These are phyloP conservation scores for Neophaeococcomyces mojaviensis DNA, from an alignment of 2,329 filamentous ascomycete genomes.

Conservation along the genomic window DNA sequence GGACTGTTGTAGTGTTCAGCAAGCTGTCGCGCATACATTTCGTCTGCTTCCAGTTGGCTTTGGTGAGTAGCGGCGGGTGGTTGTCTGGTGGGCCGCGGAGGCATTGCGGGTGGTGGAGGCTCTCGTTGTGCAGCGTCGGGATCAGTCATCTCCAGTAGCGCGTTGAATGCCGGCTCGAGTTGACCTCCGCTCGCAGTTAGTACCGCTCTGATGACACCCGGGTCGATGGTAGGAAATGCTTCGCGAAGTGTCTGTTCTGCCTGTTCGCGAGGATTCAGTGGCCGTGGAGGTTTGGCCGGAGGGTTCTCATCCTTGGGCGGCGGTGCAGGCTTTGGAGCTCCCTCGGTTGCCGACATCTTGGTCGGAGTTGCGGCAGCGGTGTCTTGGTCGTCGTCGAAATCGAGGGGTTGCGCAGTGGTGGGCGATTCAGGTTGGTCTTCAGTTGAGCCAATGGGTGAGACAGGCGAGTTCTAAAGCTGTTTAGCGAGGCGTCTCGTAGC, in stretches of 20 bases:
- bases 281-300: conserved; percentile 79
- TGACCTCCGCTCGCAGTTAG: conserved; percentile 76
- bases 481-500: conserved; percentile 2
- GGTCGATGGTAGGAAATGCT: conserved; percentile 81
- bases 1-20: conserved; percentile 73
- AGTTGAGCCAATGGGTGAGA: conserved; percentile 21
- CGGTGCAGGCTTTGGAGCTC: conserved; percentile 22
- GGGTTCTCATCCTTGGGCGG: conserved; percentile 30
- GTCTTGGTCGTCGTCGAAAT: conserved; percentile 51
- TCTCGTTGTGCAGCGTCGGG: conserved; percentile 59
- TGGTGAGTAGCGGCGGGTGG: conserved; percentile 48
- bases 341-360: conserved; percentile 23
- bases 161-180: conserved; percentile 92
- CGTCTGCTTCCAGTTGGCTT: conserved; percentile 82
- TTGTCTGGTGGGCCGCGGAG: conserved; percentile 63
- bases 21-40: conserved; percentile 83
- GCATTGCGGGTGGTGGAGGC: conserved; percentile 61
- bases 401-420: conserved; percentile 49
- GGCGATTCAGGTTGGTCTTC: conserved; percentile 40
- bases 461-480: conserved; percentile 16
- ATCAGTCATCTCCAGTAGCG: conserved; percentile 75
- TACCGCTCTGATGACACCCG: conserved; percentile 75
- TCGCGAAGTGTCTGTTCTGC: conserved; percentile 84
- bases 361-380: conserved; percentile 27
- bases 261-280: conserved; percentile 72